phyloP scores from a whole-genome alignment of 2,329 filamentous ascomycete genomes.

The Botrytis sinoallii region DNA sequence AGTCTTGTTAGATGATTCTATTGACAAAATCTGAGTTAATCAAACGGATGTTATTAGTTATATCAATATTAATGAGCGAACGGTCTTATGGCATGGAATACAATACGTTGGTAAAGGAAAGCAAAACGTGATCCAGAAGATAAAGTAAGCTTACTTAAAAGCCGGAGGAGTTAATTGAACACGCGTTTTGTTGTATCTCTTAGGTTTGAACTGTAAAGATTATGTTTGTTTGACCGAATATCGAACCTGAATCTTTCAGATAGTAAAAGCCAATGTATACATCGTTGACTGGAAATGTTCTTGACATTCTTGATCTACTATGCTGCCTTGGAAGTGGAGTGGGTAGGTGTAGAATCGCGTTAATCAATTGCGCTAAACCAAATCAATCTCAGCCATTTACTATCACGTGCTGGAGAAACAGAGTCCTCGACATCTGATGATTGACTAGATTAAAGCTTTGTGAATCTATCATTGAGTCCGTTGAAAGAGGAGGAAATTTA shows the following conservation, averaged over 20 bases:
- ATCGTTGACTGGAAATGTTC: not conserved
- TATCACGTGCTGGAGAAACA: not conserved
- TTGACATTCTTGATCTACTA: not conserved
- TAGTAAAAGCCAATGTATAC: not conserved
- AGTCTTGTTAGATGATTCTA: not conserved
- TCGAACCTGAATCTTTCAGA: not conserved
- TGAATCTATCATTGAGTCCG: not conserved
- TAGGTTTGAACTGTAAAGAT: not conserved
- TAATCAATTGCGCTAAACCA: not conserved
- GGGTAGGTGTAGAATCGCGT: not conserved
- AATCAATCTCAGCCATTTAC: not conserved
- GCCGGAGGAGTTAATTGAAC: not conserved
- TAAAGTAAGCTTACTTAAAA: not conserved
- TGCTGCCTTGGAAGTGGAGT: not conserved
- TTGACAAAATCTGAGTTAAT: not conserved
- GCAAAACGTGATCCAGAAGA: not conserved
- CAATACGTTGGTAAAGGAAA: not conserved
- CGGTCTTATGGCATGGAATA: not conserved
- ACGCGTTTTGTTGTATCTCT: not conserved
- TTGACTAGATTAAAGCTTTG: not conserved
- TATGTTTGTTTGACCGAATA: not conserved
- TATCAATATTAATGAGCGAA: not conserved
- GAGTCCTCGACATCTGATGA: not conserved
- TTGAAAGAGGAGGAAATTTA: fast-evolving
- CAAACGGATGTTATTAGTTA: not conserved